Conservation (phyloP, 306 rosid species). For the Lathyrus tuberosus region DNA sequence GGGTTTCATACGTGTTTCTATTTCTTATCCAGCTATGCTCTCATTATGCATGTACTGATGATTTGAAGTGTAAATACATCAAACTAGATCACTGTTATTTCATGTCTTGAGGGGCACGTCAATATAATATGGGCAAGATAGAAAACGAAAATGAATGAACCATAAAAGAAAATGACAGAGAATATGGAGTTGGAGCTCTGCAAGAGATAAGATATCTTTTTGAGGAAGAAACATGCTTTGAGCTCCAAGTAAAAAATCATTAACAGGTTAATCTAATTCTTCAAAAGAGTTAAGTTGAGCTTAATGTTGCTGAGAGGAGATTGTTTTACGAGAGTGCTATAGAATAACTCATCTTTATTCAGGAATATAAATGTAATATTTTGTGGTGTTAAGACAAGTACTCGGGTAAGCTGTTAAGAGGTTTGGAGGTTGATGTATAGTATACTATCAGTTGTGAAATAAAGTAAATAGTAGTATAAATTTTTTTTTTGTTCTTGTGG, state of each 20-base stretch:
- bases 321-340: slow-evolving; percentile 31
- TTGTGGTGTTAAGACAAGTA: neutral
- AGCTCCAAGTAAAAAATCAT: slow-evolving; percentile 8
- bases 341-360: slow-evolving; percentile 8
- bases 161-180: slow-evolving; percentile 17
- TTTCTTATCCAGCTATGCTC: slow-evolving; percentile 23
- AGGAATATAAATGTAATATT: slow-evolving; percentile 14
- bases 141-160: neutral
- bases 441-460: slow-evolving; percentile 6
- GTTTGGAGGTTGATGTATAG: slow-evolving; percentile 9
- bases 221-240: slow-evolving; percentile 11
- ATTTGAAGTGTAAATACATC: neutral
- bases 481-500: neutral
- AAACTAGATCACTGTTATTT: neutral
- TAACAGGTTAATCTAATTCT: slow-evolving; percentile 18
- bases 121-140: slow-evolving; percentile 15
- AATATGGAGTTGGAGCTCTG: slow-evolving; percentile 2
- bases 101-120: slow-evolving; percentile 12
- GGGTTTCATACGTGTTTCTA: neutral
- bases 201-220: slow-evolving; percentile 20
- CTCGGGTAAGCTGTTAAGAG: slow-evolving; percentile 6
- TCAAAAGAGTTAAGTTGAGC: slow-evolving; percentile 24
- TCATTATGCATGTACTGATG: slow-evolving; percentile 10
- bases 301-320: slow-evolving; percentile 21
- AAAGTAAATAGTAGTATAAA: neutral